Conservation (phyloP, 2,329 filamentous ascomycete species). For the Epichloe amarillans region DNA sequence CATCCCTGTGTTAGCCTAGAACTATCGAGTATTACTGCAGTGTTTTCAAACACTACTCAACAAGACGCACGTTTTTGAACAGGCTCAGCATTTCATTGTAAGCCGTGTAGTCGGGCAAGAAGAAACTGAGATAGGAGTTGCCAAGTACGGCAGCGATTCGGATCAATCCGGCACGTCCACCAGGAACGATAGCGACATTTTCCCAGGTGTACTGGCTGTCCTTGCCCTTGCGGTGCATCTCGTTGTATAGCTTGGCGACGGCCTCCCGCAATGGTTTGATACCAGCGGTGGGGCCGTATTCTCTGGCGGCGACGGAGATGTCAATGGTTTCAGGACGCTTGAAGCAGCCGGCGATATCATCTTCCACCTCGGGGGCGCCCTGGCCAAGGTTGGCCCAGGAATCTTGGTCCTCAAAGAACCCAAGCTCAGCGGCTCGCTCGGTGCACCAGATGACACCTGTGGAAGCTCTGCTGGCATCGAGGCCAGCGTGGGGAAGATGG, state of each 20-base stretch:
- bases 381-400: conserved; percentile 90
- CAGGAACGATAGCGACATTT: conserved; percentile 92
- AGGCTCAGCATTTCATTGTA: conserved; percentile 96
- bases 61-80: conserved; percentile 62
- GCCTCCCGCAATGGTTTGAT: conserved; percentile 84
- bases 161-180: conserved; percentile 83
- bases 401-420: conserved; percentile 69
- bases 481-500: conserved; percentile 78
- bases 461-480: conserved; percentile 75
- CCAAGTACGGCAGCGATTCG: conserved; percentile 88
- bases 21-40: background rate
- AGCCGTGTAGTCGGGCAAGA: conserved; percentile 88
- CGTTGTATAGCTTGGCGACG: conserved; percentile 85
- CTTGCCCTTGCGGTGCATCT: conserved; percentile 78
- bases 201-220: conserved; percentile 89
- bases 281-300: conserved; percentile 88
- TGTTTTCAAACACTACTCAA: background rate
- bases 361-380: conserved; percentile 90
- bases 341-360: conserved; percentile 84
- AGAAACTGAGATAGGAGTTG: conserved; percentile 86
- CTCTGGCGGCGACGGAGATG: conserved; percentile 63
- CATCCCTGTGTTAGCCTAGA: background rate
- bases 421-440: conserved; percentile 77
- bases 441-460: conserved; percentile 93
- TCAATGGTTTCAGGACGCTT: conserved; percentile 66